Percentiles rank a stretch among this genome's conserved stretches.
phyloP scores from a whole-genome alignment of 129 eudicot species.

The Artemisia tridentata region DNA sequence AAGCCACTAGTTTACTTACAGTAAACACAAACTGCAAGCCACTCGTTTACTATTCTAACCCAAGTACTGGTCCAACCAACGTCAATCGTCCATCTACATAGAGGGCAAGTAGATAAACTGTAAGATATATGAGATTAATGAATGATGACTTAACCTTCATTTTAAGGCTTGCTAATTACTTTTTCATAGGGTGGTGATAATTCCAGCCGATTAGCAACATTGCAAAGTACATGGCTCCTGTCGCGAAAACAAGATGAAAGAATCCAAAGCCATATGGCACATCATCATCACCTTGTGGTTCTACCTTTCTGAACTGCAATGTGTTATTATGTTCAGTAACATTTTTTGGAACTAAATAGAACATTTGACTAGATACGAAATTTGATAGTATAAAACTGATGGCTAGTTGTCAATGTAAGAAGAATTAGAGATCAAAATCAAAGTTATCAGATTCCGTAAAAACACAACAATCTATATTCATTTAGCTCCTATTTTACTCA shows the following conservation, averaged over 20 bases:
- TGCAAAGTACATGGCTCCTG: conserved; percentile 92
- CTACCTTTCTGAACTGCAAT: conserved; percentile 68
- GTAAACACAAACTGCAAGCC: conserved; percentile 79
- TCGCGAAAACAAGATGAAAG: conserved; percentile 86
- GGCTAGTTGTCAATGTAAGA: no score
- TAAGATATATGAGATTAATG: background rate
- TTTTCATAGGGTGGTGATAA: conserved; percentile 69
- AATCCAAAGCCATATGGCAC: conserved; percentile 86
- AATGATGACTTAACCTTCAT: no score
- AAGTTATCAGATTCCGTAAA: no score
- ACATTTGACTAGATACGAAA: no score
- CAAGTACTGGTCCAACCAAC: conserved; percentile 92
- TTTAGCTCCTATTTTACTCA: no score
- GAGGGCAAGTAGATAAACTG: background rate
- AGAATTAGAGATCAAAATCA: no score
- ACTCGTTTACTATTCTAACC: conserved; percentile 84
- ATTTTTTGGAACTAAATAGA: background rate
- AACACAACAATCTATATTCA: no score
- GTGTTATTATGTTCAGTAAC: background rate
- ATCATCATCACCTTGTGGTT: conserved; percentile 54
- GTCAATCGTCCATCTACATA: conserved; percentile 77
- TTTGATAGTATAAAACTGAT: no score
- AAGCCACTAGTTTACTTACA: conserved; percentile 78
- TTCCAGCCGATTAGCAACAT: conserved; percentile 85
- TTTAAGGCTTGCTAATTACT: conserved; percentile 26